Evolutionary conservation across 2,329 filamentous ascomycete genomes (phyloP).

Genomic region (Zalaria obscura): DNA sequence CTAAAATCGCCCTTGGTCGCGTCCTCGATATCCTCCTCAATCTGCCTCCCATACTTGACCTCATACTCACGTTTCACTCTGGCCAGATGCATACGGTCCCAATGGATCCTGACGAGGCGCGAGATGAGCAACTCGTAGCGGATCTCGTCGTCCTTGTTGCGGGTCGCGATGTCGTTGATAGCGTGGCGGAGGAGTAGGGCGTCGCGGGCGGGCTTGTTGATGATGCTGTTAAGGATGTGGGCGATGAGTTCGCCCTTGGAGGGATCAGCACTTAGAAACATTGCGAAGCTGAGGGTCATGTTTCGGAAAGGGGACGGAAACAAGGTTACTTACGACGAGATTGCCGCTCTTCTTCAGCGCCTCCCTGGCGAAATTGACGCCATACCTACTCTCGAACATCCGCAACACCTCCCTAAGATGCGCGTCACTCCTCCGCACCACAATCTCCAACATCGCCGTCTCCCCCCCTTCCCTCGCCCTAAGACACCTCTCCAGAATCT

Average conservation of each 20-base stretch:
- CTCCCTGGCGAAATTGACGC: constrained; percentile 73
- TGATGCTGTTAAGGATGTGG: constrained; percentile 90
- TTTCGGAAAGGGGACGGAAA: background rate
- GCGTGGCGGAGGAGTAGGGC: constrained; percentile 85
- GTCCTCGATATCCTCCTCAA: constrained; percentile 67
- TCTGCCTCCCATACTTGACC: constrained; percentile 57
- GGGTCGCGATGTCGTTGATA: constrained; percentile 40
- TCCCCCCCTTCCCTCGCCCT: constrained; percentile 67
- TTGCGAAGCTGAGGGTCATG: background rate
- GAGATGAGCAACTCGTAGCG: constrained; percentile 80
- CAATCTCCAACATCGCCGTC: constrained; percentile 71
- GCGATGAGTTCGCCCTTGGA: constrained; percentile 78
- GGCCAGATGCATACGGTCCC: constrained; percentile 73
- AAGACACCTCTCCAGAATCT: constrained; percentile 55
- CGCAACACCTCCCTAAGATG: constrained; percentile 71
- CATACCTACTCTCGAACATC: constrained; percentile 59
- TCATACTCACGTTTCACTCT: constrained; percentile 68
- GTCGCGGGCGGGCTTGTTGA: constrained; percentile 89
- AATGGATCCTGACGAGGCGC: constrained; percentile 77
- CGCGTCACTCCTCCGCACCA: constrained; percentile 64
- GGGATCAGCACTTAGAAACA: background rate
- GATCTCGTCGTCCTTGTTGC: constrained; percentile 31
- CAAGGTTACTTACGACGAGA: constrained; percentile 59
- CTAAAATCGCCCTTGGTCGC: constrained; percentile 56
- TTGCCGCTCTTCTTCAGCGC: constrained; percentile 83